Evolutionary conservation across 768 basidiomycete genomes (phyloP).

Genomic region (Termitomyces sp.): DNA sequence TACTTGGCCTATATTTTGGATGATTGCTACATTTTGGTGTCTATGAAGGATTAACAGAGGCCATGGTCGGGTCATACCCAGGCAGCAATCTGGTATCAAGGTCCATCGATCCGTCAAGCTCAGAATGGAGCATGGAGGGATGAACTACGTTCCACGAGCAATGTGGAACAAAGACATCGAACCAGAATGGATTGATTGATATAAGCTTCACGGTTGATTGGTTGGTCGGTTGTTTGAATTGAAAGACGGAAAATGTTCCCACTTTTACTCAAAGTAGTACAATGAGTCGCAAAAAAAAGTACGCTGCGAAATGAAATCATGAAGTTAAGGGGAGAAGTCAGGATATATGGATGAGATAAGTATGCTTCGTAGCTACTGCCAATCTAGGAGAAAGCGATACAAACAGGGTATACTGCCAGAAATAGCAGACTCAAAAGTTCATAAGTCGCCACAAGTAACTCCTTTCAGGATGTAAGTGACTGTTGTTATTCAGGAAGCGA

Average conservation of each 20-base stretch:
- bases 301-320: background rate
- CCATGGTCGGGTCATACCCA: conserved; percentile 34
- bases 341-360: too few relatives aligned
- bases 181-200: conserved; percentile 36
- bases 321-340: too few relatives aligned
- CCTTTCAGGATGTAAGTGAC: background rate
- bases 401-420: background rate
- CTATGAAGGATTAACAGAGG: conserved; percentile 35
- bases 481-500: too few relatives aligned
- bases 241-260: too few relatives aligned
- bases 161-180: conserved; percentile 27
- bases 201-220: too few relatives aligned
- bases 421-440: background rate
- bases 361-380: too few relatives aligned
- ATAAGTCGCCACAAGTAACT: background rate
- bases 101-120: conserved; percentile 42
- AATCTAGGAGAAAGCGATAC: background rate
- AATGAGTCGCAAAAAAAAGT: background rate
- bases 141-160: conserved; percentile 34
- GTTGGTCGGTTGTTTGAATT: too few relatives aligned
- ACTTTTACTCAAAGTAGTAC: too few relatives aligned
- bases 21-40: background rate
- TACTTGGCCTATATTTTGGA: background rate
- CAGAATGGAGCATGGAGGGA: conserved; percentile 34
- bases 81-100: conserved; percentile 29